phyloP scores from a whole-genome alignment of 2,329 filamentous ascomycete genomes.

The Pseudogymnoascus sp. region DNA sequence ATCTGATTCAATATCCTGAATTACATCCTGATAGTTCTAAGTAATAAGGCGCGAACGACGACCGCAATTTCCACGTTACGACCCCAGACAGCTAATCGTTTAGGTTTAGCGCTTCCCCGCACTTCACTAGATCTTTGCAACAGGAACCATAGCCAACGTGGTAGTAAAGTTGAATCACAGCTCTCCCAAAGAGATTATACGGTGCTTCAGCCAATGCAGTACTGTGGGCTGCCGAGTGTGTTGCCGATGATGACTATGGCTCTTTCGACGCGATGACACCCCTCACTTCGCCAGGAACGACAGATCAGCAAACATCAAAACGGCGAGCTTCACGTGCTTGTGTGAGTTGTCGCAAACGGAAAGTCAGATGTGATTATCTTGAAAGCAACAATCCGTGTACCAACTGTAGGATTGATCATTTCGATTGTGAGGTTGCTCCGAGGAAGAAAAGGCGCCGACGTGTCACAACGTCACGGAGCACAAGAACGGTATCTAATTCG shows the following conservation, averaged over 20 bases:
- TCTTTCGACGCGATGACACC: background rate
- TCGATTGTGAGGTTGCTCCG: background rate
- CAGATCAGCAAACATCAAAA: background rate
- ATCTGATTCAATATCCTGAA: background rate
- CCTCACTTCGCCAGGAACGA: background rate
- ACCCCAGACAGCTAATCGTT: background rate
- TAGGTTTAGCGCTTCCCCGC: background rate
- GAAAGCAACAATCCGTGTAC: background rate
- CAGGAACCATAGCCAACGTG: background rate
- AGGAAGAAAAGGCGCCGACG: background rate
- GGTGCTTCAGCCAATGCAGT: background rate
- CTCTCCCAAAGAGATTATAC: background rate
- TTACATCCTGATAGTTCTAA: background rate
- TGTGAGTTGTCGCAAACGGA: background rate
- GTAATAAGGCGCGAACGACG: background rate
- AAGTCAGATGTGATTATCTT: background rate
- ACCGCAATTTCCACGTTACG: background rate
- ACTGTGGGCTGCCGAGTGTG: background rate
- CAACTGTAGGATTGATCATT: background rate
- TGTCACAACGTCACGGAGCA: background rate
- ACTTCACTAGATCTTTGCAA: background rate
- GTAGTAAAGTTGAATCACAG: background rate
- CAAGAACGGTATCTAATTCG: background rate
- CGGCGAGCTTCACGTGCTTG: slow-evolving; percentile 1
- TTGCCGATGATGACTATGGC: background rate